Evolutionary conservation across 768 basidiomycete species (phyloP).

Genomic region (Lentinula detonsa): DNA sequence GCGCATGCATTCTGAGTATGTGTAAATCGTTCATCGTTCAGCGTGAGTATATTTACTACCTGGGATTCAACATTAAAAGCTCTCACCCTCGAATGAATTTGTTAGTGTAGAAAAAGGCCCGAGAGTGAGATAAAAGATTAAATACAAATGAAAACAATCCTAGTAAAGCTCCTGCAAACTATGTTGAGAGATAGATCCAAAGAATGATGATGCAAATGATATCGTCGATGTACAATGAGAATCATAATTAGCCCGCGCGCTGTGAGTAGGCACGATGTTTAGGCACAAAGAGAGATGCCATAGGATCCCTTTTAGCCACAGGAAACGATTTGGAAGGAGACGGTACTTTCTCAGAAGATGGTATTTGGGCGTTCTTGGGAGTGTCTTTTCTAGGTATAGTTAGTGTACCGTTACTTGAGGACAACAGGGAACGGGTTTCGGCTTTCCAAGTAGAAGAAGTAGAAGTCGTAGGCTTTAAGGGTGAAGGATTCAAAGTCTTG

Average conservation of each 20-base stretch:
- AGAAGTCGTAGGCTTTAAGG: constrained; percentile 8
- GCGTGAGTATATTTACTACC: neutral
- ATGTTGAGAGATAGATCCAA: neutral
- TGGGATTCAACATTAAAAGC: neutral
- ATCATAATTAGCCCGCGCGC: constrained; percentile 27
- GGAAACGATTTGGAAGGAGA: constrained; percentile 24
- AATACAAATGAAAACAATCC: neutral
- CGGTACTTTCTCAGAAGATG: neutral
- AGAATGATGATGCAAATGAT: neutral
- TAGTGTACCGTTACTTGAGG: neutral
- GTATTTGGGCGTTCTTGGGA: neutral
- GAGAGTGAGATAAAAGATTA: neutral
- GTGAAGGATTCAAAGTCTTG: constrained; percentile 9
- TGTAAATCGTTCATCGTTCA: neutral
- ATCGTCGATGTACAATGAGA: neutral
- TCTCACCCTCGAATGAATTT: neutral
- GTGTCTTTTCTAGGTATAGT: neutral
- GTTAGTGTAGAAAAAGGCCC: neutral
- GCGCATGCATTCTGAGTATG: neutral
- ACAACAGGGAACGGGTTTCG: neutral
- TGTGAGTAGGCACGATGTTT: constrained; percentile 65
- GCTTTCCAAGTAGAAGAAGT: constrained; percentile 6
- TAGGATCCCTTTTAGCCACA: constrained; percentile 55
- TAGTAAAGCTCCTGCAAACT: neutral
- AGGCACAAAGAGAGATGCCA: constrained; percentile 63